Evolutionary conservation across 1,284 basidiomycete genomes (phyloP).

Genomic region (Takashimella koratensis): DNA sequence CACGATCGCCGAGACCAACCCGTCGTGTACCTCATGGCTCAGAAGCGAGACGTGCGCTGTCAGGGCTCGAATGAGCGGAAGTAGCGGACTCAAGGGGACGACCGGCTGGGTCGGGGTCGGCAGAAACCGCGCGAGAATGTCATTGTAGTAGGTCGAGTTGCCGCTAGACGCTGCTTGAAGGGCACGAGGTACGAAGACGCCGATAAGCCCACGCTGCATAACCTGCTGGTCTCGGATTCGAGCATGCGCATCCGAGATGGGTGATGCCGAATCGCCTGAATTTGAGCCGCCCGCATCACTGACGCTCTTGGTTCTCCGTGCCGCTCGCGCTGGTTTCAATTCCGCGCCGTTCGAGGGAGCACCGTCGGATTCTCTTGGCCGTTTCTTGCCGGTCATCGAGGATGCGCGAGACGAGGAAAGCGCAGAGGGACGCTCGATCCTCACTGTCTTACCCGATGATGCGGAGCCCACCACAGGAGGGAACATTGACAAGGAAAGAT

Average conservation of each 20-base stretch:
- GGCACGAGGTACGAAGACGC: constrained; percentile 47
- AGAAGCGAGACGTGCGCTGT: constrained; percentile 62
- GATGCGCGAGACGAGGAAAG: constrained; percentile 26
- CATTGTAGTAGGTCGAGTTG: constrained; percentile 52
- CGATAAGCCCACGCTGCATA: constrained; percentile 46
- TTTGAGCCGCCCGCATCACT: constrained; percentile 26
- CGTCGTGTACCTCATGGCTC: constrained; percentile 58
- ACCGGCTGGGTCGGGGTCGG: constrained; percentile 34
- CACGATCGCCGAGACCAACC: constrained; percentile 82
- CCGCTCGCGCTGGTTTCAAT: constrained; percentile 13
- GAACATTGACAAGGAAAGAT: background rate
- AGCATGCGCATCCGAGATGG: background rate
- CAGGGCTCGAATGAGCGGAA: constrained; percentile 57
- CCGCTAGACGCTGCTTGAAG: constrained; percentile 44
- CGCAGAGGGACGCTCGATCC: too few species aligned
- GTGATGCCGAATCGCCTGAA: background rate
- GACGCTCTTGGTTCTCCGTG: constrained; percentile 43
- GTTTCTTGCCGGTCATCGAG: constrained; percentile 40
- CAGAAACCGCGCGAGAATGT: constrained; percentile 55
- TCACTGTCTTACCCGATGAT: background rate
- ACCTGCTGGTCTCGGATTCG: constrained; percentile 31
- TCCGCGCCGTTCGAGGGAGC: background rate
- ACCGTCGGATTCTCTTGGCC: constrained; percentile 37
- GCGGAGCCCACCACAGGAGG: background rate
- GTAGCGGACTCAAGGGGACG: constrained; percentile 47